Percentiles rank a stretch among this genome's conserved stretches.
Conservation (phyloP, 2,329 filamentous ascomycete species). For the Onygenales sp. region DNA sequence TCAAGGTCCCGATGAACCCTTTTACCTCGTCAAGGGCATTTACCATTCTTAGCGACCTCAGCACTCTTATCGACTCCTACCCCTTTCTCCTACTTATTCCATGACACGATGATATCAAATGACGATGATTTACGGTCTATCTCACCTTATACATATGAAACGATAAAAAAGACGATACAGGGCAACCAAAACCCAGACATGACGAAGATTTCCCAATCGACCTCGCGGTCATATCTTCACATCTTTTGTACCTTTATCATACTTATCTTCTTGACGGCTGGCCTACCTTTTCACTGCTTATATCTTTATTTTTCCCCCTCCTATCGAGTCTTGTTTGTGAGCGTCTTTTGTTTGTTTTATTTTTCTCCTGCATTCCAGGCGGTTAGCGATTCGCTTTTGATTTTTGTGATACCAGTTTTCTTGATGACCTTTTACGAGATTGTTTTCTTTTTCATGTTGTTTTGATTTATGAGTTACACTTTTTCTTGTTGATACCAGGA, state of each 20-base stretch:
- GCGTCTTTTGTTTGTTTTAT: not conserved
- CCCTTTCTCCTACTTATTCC: too few species aligned
- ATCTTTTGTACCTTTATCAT: not conserved
- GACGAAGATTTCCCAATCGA: constrained; percentile 1
- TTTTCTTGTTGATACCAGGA: not conserved
- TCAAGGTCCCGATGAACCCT: too few species aligned
- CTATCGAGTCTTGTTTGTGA: not conserved
- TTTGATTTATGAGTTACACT: not conserved
- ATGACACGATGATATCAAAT: not conserved
- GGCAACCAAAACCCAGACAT: constrained; percentile 1
- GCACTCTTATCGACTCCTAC: too few species aligned
- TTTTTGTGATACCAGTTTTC: constrained; percentile 3
- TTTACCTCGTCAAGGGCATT: too few species aligned
- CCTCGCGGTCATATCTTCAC: constrained; percentile 1
- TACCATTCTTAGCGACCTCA: too few species aligned
- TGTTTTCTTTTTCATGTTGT: not conserved
- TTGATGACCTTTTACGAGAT: constrained; percentile 1
- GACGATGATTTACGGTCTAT: constrained; percentile 1
- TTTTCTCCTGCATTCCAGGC: not conserved
- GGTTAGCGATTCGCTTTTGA: not conserved
- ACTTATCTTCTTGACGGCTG: constrained; percentile 1
- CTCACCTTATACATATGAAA: not conserved
- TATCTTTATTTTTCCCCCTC: constrained; percentile 1
- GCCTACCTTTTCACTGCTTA: not conserved
- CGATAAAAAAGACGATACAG: not conserved